Conservation (phyloP, 345 rosid genomes). For the Mallotus nudiflorus region DNA sequence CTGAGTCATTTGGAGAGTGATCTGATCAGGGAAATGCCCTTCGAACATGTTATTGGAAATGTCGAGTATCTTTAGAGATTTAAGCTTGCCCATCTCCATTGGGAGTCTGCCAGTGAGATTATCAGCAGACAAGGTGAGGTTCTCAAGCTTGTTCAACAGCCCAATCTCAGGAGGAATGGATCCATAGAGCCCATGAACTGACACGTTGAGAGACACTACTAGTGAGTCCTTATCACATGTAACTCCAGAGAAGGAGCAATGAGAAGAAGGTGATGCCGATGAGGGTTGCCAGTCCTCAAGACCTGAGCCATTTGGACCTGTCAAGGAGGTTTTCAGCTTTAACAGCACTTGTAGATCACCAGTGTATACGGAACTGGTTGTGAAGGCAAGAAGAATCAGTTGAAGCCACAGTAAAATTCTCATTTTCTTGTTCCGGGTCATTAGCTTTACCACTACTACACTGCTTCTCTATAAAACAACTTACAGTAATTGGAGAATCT, state of each 20-base stretch:
- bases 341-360: slow-evolving; percentile 57
- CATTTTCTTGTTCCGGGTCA: not conserved
- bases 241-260: slow-evolving; percentile 71
- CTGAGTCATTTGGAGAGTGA: slow-evolving; percentile 44
- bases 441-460: not conserved
- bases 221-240: slow-evolving; percentile 46
- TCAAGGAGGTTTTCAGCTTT: slow-evolving; percentile 59
- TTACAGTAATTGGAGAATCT: no score
- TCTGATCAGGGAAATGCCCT: slow-evolving; percentile 58
- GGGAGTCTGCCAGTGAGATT: slow-evolving; percentile 68
- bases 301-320: slow-evolving; percentile 46
- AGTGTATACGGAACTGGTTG: slow-evolving; percentile 33
- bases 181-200: slow-evolving; percentile 49
- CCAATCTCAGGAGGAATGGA: slow-evolving; percentile 68
- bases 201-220: slow-evolving; percentile 54
- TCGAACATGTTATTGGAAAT: slow-evolving; percentile 54
- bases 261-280: slow-evolving; percentile 38
- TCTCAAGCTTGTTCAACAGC: slow-evolving; percentile 50
- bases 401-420: not conserved
- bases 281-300: slow-evolving; percentile 62
- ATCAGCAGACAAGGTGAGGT: slow-evolving; percentile 50
- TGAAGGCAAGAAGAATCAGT: slow-evolving; percentile 26
- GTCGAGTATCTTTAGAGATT: slow-evolving; percentile 57
- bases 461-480: not conserved
- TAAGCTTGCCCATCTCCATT: slow-evolving; percentile 51